Percentiles rank a stretch among this genome's conserved stretches.
These are phyloP conservation scores for Sungouiella thailandica DNA, from an alignment of 805 yeast genomes.

Conservation along the genomic window DNA sequence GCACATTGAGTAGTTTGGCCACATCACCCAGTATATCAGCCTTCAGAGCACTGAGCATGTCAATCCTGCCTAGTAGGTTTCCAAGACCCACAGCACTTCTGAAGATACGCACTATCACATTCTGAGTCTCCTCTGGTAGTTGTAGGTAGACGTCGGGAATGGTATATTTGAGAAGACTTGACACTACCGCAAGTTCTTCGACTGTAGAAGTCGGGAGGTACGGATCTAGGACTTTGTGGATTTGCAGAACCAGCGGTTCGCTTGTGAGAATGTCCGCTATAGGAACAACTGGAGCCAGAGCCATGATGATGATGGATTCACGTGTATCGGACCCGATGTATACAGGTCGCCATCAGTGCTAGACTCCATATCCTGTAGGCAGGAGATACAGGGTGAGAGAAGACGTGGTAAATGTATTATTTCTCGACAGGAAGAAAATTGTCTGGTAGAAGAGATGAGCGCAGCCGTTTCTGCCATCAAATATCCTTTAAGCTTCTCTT, in stretches of 20 bases:
- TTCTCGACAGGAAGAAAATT: too few relatives aligned
- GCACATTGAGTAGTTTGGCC: slow-evolving; percentile 6
- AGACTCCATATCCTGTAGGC: too few relatives aligned
- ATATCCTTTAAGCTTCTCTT: too few relatives aligned
- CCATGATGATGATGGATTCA: too few relatives aligned
- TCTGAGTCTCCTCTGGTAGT: slow-evolving; percentile 12
- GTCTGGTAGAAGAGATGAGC: too few relatives aligned
- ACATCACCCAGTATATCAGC: too few relatives aligned
- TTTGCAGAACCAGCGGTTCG: slow-evolving; percentile 16
- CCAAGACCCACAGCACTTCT: slow-evolving; percentile 29
- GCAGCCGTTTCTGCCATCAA: too few relatives aligned
- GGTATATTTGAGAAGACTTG: slow-evolving; percentile 25
- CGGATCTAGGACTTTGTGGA: slow-evolving; percentile 30
- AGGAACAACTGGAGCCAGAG: slow-evolving; percentile 2
- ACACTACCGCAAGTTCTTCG: slow-evolving; percentile 13
- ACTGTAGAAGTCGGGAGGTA: slow-evolving; percentile 13
- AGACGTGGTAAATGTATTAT: too few relatives aligned
- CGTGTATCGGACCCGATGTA: too few relatives aligned
- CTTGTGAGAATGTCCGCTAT: background rate
- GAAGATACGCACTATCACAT: slow-evolving; percentile 11
- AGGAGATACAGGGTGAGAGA: too few relatives aligned
- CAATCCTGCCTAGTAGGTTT: slow-evolving; percentile 17
- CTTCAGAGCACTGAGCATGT: slow-evolving; percentile 5
- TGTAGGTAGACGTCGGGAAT: slow-evolving; percentile 27
- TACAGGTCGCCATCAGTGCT: too few relatives aligned